These are phyloP conservation scores for Calophaca sinica DNA, from an alignment of 306 rosid genomes.

Conservation along the genomic window DNA sequence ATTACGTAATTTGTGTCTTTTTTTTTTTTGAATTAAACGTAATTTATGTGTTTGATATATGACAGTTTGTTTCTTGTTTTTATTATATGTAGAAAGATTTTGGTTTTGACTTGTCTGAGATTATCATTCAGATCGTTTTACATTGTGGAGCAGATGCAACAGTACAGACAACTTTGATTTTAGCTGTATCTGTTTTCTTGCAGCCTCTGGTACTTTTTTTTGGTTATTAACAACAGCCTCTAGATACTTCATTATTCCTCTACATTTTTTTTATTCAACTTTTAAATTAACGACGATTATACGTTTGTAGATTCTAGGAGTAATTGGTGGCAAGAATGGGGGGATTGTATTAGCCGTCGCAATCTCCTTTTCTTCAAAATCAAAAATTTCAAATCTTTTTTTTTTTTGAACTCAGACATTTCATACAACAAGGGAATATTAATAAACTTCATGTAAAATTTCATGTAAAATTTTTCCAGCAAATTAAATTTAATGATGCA, in stretches of 20 bases:
- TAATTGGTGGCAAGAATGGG: conserved; percentile 87
- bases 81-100: conserved; percentile 15
- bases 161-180: conserved; percentile 29
- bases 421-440: conserved; percentile 8
- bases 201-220: not conserved
- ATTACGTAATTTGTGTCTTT: conserved; percentile 22
- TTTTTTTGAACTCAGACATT: too few relatives aligned
- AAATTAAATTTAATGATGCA: not conserved
- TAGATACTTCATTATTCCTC: conserved; percentile 2
- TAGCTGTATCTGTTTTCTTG: conserved; percentile 28
- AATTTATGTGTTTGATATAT: conserved; percentile 6
- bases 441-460: not conserved
- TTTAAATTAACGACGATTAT: conserved; percentile 16
- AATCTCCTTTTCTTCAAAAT: conserved; percentile 54
- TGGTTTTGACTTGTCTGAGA: conserved; percentile 45
- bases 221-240: too few relatives aligned
- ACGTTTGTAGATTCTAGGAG: conserved; percentile 59
- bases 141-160: conserved; percentile 35
- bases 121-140: conserved; percentile 37
- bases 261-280: not conserved
- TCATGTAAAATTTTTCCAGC: not conserved
- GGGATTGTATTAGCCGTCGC: conserved; percentile 72
- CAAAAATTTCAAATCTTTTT: conserved; percentile 32
- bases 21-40: not conserved
- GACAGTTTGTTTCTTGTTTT: not conserved